Evolutionary conservation across 768 basidiomycete genomes (phyloP), one percentile per base, ranked within the genome.

Genomic region (Termitomyces eurrhizus): DNA sequence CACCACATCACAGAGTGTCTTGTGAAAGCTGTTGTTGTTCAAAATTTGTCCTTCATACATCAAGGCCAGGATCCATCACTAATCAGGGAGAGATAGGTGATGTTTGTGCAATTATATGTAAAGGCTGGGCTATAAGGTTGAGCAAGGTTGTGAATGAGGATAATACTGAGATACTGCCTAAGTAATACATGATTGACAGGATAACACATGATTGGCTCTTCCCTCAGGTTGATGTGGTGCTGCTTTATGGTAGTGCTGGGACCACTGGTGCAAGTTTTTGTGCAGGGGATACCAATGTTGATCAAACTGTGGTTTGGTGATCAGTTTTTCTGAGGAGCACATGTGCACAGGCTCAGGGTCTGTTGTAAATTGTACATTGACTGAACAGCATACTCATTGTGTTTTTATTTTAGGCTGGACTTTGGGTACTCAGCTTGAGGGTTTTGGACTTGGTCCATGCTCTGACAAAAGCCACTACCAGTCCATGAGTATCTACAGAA

Each of bases 241-340:
- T 88, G 46, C 87, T 87, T 70, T 85, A 89, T 62, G 87, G 87
- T 24, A 87, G 88, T 8, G 87, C 87, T 5, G 88, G 87, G 13
- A 89, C 87, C 0, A 88, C 87, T 0, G 87, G 86, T 0, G 87
- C 87, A 2, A 85, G 83, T 67, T 71, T 89, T 62, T 78, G 83
- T 68, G 82, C 83, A 21, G 41, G 86, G 86, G 1, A 77, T 87
- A 36, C 87, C 87, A 2, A 89, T 87, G 1, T 64, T 88, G 60
- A 88, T 89, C 67, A 84, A 83, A 64, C 86, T 87, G 1, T 89
- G 83, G 83, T 89, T 88, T 66, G 87, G 86, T 16, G 85, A 86
- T 65, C 85, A 87, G 64, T 85, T 76, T 66, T 86, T 86, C 70
- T 86, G 86, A 86, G 85, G 83, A 3, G 76, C 78, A 6, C 72